Evolutionary conservation across 139 green algal species (phyloP), one percentile per base, ranked within the genome.

Genomic region (Chlorella sp.): DNA sequence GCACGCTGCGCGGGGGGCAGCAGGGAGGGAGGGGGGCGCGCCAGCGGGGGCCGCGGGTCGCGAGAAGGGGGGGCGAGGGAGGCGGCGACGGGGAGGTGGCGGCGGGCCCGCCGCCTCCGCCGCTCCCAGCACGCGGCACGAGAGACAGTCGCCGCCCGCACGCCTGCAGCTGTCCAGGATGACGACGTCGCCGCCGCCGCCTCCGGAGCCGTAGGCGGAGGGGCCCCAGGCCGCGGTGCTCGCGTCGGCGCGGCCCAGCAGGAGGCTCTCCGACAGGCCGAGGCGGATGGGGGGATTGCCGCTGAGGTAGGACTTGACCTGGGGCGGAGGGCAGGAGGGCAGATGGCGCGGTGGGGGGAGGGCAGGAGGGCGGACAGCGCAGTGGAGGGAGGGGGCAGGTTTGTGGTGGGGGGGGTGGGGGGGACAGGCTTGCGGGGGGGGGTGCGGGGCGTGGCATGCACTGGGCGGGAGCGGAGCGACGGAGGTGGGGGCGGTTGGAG

Each of bases 191-290:
- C 27, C 25, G 5, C 19, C 45, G 45, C 53, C 33, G 65, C 53
- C 27, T n/a, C n/a, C n/a, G 43, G 41, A 41, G 29, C 36, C 48
- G 48, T 31, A 74, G 42, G 12, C 68, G n/a, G n/a, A n/a, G n/a
- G n/a, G n/a, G n/a, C n/a, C n/a, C n/a, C n/a, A n/a, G n/a, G n/a
- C n/a, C n/a, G n/a, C n/a, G n/a, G n/a, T 58, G 45, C 72, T 59
- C 12, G 33, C 7, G 45, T 65, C 80, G 15, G 72, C 41, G 33
- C 43, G 71, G 1, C 87, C 91, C 23, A 98, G 89, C 14, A 91
- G 71, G 48, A 98, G 84, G 74, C 97, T 91, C 56, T 98, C 93
- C 55, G 90, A 92, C 7, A 98, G 86, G 48, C 94, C 95, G 43
- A 98, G 85, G 74, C 90, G 88, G 67, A 98, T 90, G 31, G 88